Conservation (phyloP, 2,329 filamentous ascomycete species). For the Alternaria gaisen region DNA sequence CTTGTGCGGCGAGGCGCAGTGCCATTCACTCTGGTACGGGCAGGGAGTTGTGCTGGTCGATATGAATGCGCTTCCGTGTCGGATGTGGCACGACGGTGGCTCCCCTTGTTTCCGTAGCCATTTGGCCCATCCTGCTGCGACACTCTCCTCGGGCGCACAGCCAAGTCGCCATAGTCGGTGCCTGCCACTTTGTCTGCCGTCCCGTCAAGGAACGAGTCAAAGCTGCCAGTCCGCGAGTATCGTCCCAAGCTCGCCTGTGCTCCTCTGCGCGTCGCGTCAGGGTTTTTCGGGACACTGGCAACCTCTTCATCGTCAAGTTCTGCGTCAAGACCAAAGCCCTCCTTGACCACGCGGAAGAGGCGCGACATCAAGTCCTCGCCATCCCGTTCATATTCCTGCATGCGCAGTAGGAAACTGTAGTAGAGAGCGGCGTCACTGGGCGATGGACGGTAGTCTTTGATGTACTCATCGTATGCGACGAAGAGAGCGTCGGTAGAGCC, state of each 20-base stretch:
- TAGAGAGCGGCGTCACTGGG: constrained; percentile 79
- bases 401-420: constrained; percentile 79
- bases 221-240: constrained; percentile 60
- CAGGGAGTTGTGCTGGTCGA: constrained; percentile 34
- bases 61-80: constrained; percentile 37
- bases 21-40: constrained; percentile 38
- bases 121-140: constrained; percentile 22
- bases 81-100: constrained; percentile 34
- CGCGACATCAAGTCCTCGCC: constrained; percentile 67
- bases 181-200: constrained; percentile 62
- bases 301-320: constrained; percentile 61
- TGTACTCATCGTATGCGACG: constrained; percentile 77
- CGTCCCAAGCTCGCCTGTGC: constrained; percentile 33
- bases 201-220: constrained; percentile 68
- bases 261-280: constrained; percentile 36
- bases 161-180: constrained; percentile 37
- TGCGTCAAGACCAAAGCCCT: constrained; percentile 66
- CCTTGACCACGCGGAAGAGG: constrained; percentile 72
- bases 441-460: constrained; percentile 74
- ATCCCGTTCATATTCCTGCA: constrained; percentile 54
- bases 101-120: constrained; percentile 11
- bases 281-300: constrained; percentile 45
- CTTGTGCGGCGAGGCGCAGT: constrained; percentile 23
- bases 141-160: constrained; percentile 28
- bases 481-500: constrained; percentile 79